phyloP scores from a whole-genome alignment of 2,329 filamentous ascomycete genomes.

The Ascochyta viciae-villosae region DNA sequence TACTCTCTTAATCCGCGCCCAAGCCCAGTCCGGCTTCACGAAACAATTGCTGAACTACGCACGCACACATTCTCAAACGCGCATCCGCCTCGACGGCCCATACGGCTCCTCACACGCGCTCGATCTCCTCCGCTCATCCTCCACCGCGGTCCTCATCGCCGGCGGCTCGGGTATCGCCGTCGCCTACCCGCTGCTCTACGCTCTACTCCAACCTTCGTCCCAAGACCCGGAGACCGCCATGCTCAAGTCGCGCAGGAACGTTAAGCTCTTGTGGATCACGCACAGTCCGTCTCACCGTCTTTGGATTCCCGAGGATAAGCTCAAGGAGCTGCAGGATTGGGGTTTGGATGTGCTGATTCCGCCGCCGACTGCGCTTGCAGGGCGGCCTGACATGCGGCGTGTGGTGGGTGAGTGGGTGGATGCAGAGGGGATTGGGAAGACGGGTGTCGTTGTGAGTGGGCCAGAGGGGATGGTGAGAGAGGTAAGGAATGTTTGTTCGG shows the following conservation, averaged over 20 bases:
- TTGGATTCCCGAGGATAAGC: slow-evolving; percentile 61
- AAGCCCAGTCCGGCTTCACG: slow-evolving; percentile 63
- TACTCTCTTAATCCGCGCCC: slow-evolving; percentile 65
- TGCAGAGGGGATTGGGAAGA: slow-evolving; percentile 39
- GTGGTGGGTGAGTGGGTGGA: slow-evolving; percentile 53
- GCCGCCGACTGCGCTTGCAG: slow-evolving; percentile 60
- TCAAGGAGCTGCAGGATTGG: slow-evolving; percentile 57
- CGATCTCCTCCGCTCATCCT: slow-evolving; percentile 59
- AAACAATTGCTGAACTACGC: slow-evolving; percentile 62
- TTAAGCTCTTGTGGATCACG: slow-evolving; percentile 67
- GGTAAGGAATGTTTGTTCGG: slow-evolving; percentile 66
- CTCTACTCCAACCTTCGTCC: slow-evolving; percentile 48
- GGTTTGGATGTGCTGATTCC: slow-evolving; percentile 63
- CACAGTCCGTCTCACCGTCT: slow-evolving; percentile 60
- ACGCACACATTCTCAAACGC: slow-evolving; percentile 51
- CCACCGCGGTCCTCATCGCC: slow-evolving; percentile 63
- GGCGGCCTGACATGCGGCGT: slow-evolving; percentile 60
- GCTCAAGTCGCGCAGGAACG: slow-evolving; percentile 34
- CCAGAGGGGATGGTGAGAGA: slow-evolving; percentile 67
- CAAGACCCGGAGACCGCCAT: slow-evolving; percentile 5
- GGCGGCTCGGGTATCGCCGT: slow-evolving; percentile 72
- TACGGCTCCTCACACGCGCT: slow-evolving; percentile 67
- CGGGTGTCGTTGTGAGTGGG: slow-evolving; percentile 66
- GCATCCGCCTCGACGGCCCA: slow-evolving; percentile 67
- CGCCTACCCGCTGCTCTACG: slow-evolving; percentile 66